These are phyloP conservation scores for Avena eriantha DNA, from an alignment of 176 grass and related monocot species.

Conservation along the genomic window DNA sequence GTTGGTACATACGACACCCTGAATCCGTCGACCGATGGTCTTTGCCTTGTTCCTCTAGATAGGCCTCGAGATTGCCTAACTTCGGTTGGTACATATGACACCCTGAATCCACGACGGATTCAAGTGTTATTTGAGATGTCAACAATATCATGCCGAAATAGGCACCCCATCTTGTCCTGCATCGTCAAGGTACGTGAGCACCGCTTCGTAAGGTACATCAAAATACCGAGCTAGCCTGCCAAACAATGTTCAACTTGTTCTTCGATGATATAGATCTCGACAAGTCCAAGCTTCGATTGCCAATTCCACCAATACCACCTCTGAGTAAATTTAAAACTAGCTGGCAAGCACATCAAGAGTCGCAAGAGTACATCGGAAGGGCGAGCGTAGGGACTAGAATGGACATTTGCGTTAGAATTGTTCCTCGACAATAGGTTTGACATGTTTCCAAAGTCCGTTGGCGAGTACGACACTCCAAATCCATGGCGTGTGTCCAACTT, in stretches of 20 bases:
- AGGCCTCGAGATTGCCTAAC: neutral
- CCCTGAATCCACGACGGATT: neutral
- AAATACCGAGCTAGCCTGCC: neutral
- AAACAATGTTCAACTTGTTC: neutral
- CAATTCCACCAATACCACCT: neutral
- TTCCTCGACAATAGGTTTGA: neutral
- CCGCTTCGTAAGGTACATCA: neutral
- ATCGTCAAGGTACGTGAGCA: neutral
- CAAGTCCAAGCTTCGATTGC: neutral
- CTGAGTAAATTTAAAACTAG: slow-evolving; percentile 1
- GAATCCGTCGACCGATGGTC: neutral
- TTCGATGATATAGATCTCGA: neutral
- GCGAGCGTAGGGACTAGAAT: neutral
- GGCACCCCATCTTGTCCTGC: neutral
- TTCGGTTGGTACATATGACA: neutral
- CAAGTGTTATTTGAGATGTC: neutral
- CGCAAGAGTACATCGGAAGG: too few relatives aligned
- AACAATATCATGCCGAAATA: neutral
- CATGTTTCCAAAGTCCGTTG: neutral
- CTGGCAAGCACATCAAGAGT: neutral
- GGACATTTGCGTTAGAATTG: neutral
- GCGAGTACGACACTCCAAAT: neutral
- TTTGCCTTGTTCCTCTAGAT: neutral
- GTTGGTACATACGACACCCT: too few relatives aligned
- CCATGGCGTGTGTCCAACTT: too few relatives aligned